Conservation (phyloP, 73 alveolate genomes). For the Paramecium caudatum region DNA sequence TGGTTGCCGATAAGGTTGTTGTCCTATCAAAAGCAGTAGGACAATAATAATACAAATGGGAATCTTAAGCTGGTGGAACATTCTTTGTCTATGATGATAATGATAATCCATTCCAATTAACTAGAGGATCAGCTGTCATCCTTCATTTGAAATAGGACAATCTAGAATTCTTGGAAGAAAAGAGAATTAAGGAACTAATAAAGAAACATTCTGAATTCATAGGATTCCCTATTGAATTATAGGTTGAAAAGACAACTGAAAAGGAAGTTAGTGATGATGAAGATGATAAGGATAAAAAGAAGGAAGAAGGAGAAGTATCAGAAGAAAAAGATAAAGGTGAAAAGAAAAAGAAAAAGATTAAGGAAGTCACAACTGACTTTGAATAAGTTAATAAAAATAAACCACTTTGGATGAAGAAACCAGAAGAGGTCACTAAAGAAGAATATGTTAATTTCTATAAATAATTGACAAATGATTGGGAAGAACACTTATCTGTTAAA, state of each 20-base stretch:
- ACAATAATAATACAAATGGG: conserved; percentile 98
- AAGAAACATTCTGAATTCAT: conserved; percentile 99
- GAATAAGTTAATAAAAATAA: conserved; percentile 99
- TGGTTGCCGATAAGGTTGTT: conserved; percentile 98
- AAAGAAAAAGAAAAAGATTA: conserved; percentile 97
- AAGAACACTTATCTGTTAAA: conserved; percentile 99
- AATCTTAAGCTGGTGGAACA: conserved; percentile 98
- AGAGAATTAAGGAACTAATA: conserved; percentile 96
- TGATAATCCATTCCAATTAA: conserved; percentile 86
- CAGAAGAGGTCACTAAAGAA: conserved; percentile 98
- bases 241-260: conserved; percentile 97
- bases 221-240: conserved; percentile 98
- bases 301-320: conserved; percentile 90
- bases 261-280: conserved; percentile 98
- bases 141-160: conserved; percentile 98
- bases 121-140: conserved; percentile 98
- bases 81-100: conserved; percentile 94
- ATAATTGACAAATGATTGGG: conserved; percentile 99
- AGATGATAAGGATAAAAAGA: conserved; percentile 95
- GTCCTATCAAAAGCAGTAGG: conserved; percentile 96
- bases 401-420: conserved; percentile 99
- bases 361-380: conserved; percentile 98
- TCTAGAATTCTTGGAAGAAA: conserved; percentile 98
- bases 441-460: conserved; percentile 99
- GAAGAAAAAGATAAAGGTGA: conserved; percentile 92